A percentile compares a stretch with the other conserved stretches of the same genome.
Conservation (phyloP, 2,329 filamentous ascomycete species). For the Pseudogymnoascus sp. region DNA sequence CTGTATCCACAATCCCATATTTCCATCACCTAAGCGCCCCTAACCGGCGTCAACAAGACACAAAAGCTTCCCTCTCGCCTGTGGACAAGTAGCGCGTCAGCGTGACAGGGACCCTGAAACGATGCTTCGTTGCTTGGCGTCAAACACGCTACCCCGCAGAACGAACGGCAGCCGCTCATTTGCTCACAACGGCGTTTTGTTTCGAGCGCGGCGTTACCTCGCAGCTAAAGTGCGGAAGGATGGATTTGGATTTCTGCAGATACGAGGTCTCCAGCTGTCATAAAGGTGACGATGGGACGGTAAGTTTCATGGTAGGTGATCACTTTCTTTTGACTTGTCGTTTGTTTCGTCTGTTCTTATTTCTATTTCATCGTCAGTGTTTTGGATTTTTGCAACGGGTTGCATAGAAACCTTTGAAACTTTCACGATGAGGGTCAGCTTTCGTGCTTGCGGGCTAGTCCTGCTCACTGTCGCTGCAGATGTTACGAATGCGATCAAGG, state of each 20-base stretch:
- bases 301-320: background rate
- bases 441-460: constrained; percentile 5
- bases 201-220: background rate
- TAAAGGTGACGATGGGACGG: background rate
- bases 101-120: background rate
- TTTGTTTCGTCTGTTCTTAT: background rate
- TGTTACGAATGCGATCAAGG: constrained; percentile 1
- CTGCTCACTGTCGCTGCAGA: background rate
- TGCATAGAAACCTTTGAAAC: background rate
- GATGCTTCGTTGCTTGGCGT: background rate
- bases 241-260: background rate
- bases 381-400: background rate
- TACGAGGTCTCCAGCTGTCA: constrained; percentile 1
- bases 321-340: background rate
- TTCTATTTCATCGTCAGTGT: background rate
- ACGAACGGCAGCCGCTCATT: constrained; percentile 2
- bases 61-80: background rate
- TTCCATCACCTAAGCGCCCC: background rate
- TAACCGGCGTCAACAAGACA: background rate
- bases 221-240: background rate
- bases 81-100: background rate
- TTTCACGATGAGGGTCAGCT: background rate
- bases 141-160: constrained; percentile 2
- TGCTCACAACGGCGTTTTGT: background rate
- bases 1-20: constrained; percentile 1